Conservation (phyloP, 2,329 filamentous ascomycete species). For the Neofusicoccum kwambonambiense region DNA sequence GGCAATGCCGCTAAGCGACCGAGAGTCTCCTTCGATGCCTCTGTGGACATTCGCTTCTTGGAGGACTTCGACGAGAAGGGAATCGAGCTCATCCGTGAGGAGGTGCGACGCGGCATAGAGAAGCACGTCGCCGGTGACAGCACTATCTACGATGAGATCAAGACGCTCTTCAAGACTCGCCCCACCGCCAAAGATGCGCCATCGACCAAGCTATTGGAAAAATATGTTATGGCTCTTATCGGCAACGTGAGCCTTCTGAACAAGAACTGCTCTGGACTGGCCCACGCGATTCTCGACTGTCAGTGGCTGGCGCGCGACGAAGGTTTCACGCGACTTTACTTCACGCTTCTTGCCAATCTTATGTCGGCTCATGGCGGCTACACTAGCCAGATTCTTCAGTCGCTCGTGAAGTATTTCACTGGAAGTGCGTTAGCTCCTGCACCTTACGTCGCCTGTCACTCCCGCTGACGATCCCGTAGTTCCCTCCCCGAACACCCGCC, state of each 20-base stretch:
- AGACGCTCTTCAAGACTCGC: conserved; percentile 51
- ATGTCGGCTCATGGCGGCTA: conserved; percentile 81
- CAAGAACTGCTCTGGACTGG: conserved; percentile 57
- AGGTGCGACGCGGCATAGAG: conserved; percentile 59
- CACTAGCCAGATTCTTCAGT: conserved; percentile 70
- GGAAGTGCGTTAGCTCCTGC: conserved; percentile 43
- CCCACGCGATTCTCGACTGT: conserved; percentile 57
- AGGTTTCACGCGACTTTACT: conserved; percentile 56
- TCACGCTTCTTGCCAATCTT: conserved; percentile 60
- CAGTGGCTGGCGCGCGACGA: conserved; percentile 64
- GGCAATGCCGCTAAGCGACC: conserved; percentile 43
- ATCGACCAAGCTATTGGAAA: conserved; percentile 52
- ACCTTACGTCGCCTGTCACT: not conserved
- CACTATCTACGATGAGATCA: conserved; percentile 56
- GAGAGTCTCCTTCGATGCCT: conserved; percentile 50
- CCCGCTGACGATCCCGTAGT: conserved; percentile 42
- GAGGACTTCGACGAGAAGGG: conserved; percentile 53
- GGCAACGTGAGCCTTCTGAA: conserved; percentile 57
- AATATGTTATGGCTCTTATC: conserved; percentile 59
- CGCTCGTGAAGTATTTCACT: conserved; percentile 77
- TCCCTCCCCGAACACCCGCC: conserved; percentile 54
- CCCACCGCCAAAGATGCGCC: conserved; percentile 50
- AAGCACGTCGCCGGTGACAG: conserved; percentile 54
- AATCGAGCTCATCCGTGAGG: conserved; percentile 58
- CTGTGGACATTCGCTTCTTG: conserved; percentile 47